Evolutionary conservation across 805 yeast species (phyloP).

Genomic region (Candida pseudoglaebosa): DNA sequence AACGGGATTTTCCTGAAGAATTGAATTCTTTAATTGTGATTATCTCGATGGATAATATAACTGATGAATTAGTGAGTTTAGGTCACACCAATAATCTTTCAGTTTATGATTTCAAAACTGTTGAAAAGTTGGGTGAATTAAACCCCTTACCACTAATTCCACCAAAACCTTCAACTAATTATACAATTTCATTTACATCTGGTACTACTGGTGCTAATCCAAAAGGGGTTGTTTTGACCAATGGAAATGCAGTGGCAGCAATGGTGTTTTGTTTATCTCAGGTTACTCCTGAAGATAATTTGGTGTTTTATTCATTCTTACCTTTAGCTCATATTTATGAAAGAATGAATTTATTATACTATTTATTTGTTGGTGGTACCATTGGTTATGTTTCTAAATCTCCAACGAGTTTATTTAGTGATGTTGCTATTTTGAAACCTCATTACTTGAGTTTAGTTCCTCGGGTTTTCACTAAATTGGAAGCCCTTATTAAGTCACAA

Average conservation of each 20-base stretch:
- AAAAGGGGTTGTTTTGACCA: conserved; percentile 62
- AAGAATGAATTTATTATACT: conserved; percentile 43
- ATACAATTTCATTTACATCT: conserved; percentile 70
- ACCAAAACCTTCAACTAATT: conserved; percentile 46
- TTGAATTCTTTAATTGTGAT: conserved; percentile 28
- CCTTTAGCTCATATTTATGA: conserved; percentile 62
- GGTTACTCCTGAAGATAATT: conserved; percentile 20
- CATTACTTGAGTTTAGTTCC: conserved; percentile 13
- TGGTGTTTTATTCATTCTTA: conserved; percentile 38
- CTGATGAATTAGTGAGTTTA: conserved; percentile 18
- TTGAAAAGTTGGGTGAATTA: conserved; percentile 29
- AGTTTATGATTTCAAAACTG: conserved; percentile 28
- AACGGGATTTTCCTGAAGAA: conserved; percentile 18
- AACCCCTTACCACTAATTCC: conserved; percentile 32
- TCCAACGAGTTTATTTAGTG: conserved; percentile 53
- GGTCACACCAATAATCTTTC: conserved; percentile 14
- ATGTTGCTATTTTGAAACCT: conserved; percentile 53
- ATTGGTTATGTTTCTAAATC: conserved; percentile 50
- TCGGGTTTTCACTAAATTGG: background rate
- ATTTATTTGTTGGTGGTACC: conserved; percentile 43
- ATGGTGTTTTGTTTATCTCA: conserved; percentile 31
- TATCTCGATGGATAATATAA: conserved; percentile 36
- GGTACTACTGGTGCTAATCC: conserved; percentile 71
- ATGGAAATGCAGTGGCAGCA: conserved; percentile 48
- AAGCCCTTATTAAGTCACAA: background rate